These are phyloP conservation scores for Lathyrus tuberosus DNA, from an alignment of 306 rosid species.

Conservation along the genomic window DNA sequence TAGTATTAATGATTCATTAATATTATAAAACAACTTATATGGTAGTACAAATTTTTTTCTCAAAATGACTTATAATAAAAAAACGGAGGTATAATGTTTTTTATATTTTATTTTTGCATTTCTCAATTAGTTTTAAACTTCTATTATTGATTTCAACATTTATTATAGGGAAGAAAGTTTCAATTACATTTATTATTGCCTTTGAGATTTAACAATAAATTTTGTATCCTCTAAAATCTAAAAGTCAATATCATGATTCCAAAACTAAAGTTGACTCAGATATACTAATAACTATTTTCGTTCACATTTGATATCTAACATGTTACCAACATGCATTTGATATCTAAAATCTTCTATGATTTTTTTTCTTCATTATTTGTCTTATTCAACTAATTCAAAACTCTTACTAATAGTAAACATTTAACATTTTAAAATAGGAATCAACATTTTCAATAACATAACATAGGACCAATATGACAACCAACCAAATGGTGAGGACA, in stretches of 20 bases:
- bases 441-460: neutral
- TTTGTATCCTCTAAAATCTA: too few relatives aligned
- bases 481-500: neutral
- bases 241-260: neutral
- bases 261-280: neutral
- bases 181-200: neutral
- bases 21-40: too few relatives aligned
- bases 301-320: neutral
- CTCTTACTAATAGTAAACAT: neutral
- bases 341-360: neutral
- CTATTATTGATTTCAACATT: neutral
- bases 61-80: too few relatives aligned
- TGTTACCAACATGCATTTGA: neutral
- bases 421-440: neutral
- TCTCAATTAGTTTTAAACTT: neutral
- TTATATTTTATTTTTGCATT: neutral
- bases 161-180: neutral
- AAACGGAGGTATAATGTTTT: too few relatives aligned
- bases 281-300: neutral
- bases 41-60: too few relatives aligned
- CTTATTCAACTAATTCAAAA: neutral
- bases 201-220: neutral
- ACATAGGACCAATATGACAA: neutral
- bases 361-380: neutral
- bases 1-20: too few relatives aligned